Evolutionary conservation across 2,329 filamentous ascomycete genomes (phyloP), one percentile per base, ranked within the genome.

Genomic region (Talaromyces sp.): DNA sequence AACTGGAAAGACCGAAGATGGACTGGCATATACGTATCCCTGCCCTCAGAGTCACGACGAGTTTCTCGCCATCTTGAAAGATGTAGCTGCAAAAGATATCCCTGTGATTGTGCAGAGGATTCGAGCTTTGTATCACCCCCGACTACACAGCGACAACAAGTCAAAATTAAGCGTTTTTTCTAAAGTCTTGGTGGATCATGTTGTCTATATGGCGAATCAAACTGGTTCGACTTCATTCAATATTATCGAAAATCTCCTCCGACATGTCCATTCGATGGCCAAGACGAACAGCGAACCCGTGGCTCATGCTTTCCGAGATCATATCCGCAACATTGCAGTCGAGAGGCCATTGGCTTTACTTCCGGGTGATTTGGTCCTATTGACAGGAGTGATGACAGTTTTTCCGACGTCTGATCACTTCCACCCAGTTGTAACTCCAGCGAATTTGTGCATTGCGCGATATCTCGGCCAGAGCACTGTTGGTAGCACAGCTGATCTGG

Each of bases 371-470:
- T 79, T 99, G 22, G 80, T 93, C 24, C 80, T 96, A n/a, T 81
- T 99, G 41, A 93, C 92, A 0, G 93, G 92, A 0, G 87, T 97
- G 66, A 88, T 89, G 47, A 88, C 88, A 2, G 90, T 96, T 62
- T 99, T 96, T 73, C 93, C 95, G 4, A 97, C 95, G 0, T 97
- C 93, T 0, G 95, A 99, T 78, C 93, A 98, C 78, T 99, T 98
- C 78, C 95, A 99, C 73, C 90, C 95, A 71, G 92, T 98, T 41
- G 90, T 92, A 47, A 99, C 95, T 1, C 95, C 95, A 1, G 90
- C 94, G 0, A 90, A 92, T 78, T 86, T 97, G 5, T 86, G 89
- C n/a, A 91, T 98, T 77, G 86, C 86, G 13, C 87, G 92, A 63
- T 97, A 91, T 78, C 84, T 99, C 31, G 92, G 90, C 1, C 88